Percentiles rank a stretch among this genome's conserved stretches.
phyloP scores from a whole-genome alignment of 768 basidiomycete genomes.

The Psilocybe tampanensis region DNA sequence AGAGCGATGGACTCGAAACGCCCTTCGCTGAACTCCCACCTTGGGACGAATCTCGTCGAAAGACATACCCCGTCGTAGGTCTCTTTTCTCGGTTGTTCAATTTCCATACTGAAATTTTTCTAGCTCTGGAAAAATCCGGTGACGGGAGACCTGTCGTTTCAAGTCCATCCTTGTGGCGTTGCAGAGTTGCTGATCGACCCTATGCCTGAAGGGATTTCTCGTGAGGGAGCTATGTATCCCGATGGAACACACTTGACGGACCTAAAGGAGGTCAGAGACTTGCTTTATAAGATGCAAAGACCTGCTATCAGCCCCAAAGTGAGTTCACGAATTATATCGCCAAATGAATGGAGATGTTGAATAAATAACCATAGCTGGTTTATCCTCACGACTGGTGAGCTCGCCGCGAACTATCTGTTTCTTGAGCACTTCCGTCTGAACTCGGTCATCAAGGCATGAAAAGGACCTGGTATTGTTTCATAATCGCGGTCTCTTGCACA shows the following conservation, averaged over 20 bases:
- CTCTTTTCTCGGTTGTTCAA: neutral
- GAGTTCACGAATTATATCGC: constrained; percentile 16
- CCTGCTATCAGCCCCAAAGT: constrained; percentile 87
- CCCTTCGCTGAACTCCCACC: constrained; percentile 66
- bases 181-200: constrained; percentile 72
- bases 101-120: neutral
- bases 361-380: constrained; percentile 50
- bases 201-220: constrained; percentile 59
- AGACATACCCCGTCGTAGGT: constrained; percentile 65
- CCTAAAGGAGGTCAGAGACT: constrained; percentile 66
- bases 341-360: too few species aligned
- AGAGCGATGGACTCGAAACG: constrained; percentile 75
- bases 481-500: constrained; percentile 80
- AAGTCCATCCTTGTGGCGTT: constrained; percentile 86
- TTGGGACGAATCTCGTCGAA: constrained; percentile 81
- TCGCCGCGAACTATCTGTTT: too few species aligned
- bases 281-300: constrained; percentile 86
- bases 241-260: constrained; percentile 80
- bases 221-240: constrained; percentile 74
- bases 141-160: constrained; percentile 80
- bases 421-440: too few species aligned
- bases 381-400: constrained; percentile 82
- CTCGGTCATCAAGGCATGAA: constrained; percentile 19
- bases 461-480: constrained; percentile 87
- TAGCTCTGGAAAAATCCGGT: constrained; percentile 93